Base-by-base conservation (phyloP, 225 moss, liverwort and hornwort species). In the Climacium dendroides region DNA sequence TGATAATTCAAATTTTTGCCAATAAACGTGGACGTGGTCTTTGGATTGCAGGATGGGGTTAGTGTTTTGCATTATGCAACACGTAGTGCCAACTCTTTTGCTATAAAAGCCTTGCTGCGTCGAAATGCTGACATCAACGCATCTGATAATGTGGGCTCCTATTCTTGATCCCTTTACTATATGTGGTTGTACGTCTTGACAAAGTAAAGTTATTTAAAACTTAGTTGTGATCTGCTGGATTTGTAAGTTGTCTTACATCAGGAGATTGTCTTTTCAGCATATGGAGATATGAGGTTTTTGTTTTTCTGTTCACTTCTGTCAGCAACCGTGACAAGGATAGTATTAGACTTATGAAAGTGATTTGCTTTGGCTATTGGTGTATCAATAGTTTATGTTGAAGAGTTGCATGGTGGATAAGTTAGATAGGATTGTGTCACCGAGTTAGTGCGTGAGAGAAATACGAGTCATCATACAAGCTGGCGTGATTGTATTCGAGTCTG, bases 51-150 rank as follows among this genome's bases (percentile, higher is more conserved):
- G 90, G 87, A 85, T 52, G 98, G 97, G 62, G 95, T 91, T 80
- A 96, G 94, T 61, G 89, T 91, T 54, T 69, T 97, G 93, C 98
- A 98, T 88, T 95, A 95, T 87, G 93, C 97, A 83, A 87, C 95
- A 54, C 97, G 81, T 81, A 81, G 81, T 66, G 97, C 93, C 47
- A 94, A 92, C 83, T 87, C 85, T 43, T 94, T 89, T 58, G 90
- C 95, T 55, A 87, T 93, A 22, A 98, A 93, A 87, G 87, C 95
- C 71, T 84, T 95, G 72, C 87, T 95, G 74, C 94, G 97, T 65
- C 92, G 93, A 81, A 89, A 95, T 34, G 92, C 94, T 34, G 87
- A 93, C 79, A 90, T 97, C 79, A 95, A 98, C 80, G 86, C 88
- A 75, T 85, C 87, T 82, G 98, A 98, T 79, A 92, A 92, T 86